phyloP scores from a whole-genome alignment of 495 filamentous ascomycete species.

The Cudoniella acicularis region DNA sequence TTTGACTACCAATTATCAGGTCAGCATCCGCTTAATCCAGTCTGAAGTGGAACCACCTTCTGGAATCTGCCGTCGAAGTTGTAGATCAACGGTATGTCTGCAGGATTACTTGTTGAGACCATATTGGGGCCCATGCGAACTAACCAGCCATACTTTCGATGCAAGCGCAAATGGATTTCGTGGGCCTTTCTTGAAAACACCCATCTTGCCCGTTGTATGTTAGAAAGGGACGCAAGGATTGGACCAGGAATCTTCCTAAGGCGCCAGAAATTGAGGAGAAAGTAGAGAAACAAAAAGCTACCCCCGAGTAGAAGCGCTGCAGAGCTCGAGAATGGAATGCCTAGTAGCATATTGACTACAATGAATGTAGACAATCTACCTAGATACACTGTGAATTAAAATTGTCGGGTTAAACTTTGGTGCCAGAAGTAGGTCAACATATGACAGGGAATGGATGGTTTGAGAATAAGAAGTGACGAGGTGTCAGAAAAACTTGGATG shows the following conservation, averaged over 20 bases:
- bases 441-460: too few species aligned
- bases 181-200: background rate
- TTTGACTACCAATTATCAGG: background rate
- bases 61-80: background rate
- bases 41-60: background rate
- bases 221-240: background rate
- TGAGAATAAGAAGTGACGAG: too few species aligned
- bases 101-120: constrained; percentile 35
- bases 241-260: background rate
- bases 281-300: too few species aligned
- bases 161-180: constrained; percentile 29
- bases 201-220: background rate
- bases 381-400: too few species aligned
- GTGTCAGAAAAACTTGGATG: too few species aligned
- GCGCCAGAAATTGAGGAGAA: too few species aligned
- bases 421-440: too few species aligned
- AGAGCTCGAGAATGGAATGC: too few species aligned
- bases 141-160: constrained; percentile 45
- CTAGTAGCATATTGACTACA: too few species aligned
- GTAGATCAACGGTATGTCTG: constrained; percentile 36
- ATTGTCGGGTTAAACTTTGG: too few species aligned
- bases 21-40: background rate
- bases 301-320: too few species aligned
- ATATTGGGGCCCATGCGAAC: constrained; percentile 45
- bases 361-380: too few species aligned